A percentile compares a stretch with the other conserved stretches of the same genome.
Evolutionary conservation across 108 stramenopile species (phyloP).

Genomic region (Pseudonitzschia delicatissima): DNA sequence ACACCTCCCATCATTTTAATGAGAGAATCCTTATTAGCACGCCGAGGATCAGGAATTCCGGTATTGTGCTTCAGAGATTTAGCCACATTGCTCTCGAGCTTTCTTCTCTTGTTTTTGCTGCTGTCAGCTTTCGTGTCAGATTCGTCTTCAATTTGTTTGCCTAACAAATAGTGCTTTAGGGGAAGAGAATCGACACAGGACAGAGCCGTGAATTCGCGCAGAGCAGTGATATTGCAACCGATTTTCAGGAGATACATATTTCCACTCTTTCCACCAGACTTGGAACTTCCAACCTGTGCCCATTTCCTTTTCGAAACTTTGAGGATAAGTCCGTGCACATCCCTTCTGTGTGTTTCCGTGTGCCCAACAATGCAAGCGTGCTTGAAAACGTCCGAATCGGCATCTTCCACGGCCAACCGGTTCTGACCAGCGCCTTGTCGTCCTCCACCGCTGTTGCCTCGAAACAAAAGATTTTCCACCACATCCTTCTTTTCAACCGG

Average conservation of each 20-base stretch:
- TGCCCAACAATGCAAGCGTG: slow-evolving; percentile 62
- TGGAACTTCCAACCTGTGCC: slow-evolving; percentile 29
- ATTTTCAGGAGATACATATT: slow-evolving; percentile 64
- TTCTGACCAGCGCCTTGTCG: not conserved
- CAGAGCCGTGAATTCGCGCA: slow-evolving; percentile 83
- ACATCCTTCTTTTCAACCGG: slow-evolving; percentile 29
- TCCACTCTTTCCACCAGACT: not conserved
- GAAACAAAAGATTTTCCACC: slow-evolving; percentile 27
- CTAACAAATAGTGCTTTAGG: slow-evolving; percentile 59
- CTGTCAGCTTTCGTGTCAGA: not conserved
- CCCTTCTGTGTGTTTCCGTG: slow-evolving; percentile 45
- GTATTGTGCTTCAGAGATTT: not conserved
- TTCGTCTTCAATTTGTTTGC: slow-evolving; percentile 30
- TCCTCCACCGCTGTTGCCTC: slow-evolving; percentile 14
- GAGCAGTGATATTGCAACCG: slow-evolving; percentile 71
- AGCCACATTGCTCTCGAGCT: not conserved
- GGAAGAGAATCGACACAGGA: slow-evolving; percentile 68
- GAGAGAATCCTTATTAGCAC: slow-evolving; percentile 32
- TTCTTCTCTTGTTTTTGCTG: not conserved
- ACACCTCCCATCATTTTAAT: slow-evolving; percentile 66
- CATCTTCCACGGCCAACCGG: not conserved
- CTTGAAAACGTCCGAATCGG: slow-evolving; percentile 14
- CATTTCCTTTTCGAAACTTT: slow-evolving; percentile 69
- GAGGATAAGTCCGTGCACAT: slow-evolving; percentile 51
- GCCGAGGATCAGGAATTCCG: slow-evolving; percentile 4